These are phyloP conservation scores for Rhodotorula sp. DNA, from an alignment of 1,284 basidiomycete genomes.

Conservation along the genomic window DNA sequence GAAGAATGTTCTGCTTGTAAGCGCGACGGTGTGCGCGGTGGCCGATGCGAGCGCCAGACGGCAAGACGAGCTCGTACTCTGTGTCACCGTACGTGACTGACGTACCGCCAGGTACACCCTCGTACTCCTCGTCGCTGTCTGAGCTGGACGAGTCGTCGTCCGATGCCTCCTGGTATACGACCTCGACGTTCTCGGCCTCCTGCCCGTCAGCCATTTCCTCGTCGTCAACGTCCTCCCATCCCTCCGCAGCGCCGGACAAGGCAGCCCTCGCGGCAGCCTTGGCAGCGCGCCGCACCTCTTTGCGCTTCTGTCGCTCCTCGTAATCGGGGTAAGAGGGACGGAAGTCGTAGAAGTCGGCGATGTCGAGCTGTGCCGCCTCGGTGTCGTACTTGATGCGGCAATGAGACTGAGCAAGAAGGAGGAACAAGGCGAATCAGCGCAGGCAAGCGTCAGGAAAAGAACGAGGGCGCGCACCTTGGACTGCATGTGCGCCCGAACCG, in stretches of 20 bases:
- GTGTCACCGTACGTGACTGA: slow-evolving; percentile 50
- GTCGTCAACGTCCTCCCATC: slow-evolving; percentile 54
- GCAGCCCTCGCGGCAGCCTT: slow-evolving; percentile 42
- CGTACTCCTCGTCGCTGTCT: slow-evolving; percentile 36
- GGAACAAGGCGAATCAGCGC: not conserved
- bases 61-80: slow-evolving; percentile 85
- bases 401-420: slow-evolving; percentile 54
- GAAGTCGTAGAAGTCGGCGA: slow-evolving; percentile 95
- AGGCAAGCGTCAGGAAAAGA: not conserved
- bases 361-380: slow-evolving; percentile 74
- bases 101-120: slow-evolving; percentile 29
- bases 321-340: slow-evolving; percentile 70
- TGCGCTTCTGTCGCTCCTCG: slow-evolving; percentile 48
- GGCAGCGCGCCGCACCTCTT: slow-evolving; percentile 48
- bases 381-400: slow-evolving; percentile 92
- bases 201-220: slow-evolving; percentile 49
- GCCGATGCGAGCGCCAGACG: slow-evolving; percentile 87
- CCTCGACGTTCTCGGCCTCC: slow-evolving; percentile 44
- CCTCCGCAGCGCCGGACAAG: slow-evolving; percentile 47
- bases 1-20: slow-evolving; percentile 75
- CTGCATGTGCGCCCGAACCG: slow-evolving; percentile 87
- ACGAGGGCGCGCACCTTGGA: slow-evolving; percentile 62
- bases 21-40: slow-evolving; percentile 85
- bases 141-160: slow-evolving; percentile 10
- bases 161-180: slow-evolving; percentile 50